These are phyloP conservation scores for Boletus tomentosulus DNA, from an alignment of 768 basidiomycete genomes.

Conservation along the genomic window DNA sequence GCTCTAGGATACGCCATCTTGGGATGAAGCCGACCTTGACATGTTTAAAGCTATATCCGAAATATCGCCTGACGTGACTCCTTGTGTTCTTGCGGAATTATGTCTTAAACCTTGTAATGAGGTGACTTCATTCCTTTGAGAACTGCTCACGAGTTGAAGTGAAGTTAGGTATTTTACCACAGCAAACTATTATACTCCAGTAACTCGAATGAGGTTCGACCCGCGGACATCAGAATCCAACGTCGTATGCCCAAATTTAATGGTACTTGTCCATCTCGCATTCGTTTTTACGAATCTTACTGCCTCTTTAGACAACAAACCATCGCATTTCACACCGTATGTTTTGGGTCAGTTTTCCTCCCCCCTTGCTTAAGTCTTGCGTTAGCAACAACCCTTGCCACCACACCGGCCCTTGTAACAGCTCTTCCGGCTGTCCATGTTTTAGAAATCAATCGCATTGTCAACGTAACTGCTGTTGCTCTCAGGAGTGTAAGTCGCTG, in stretches of 20 bases:
- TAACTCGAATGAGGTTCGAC: not conserved
- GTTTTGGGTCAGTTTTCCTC: conserved; percentile 3
- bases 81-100: conserved; percentile 54
- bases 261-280: conserved; percentile 12
- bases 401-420: conserved; percentile 54
- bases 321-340: conserved; percentile 22
- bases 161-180: conserved; percentile 23
- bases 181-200: conserved; percentile 7
- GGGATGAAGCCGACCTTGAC: conserved; percentile 39
- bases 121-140: conserved; percentile 30
- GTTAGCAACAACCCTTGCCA: conserved; percentile 48
- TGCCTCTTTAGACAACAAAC: conserved; percentile 14
- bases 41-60: conserved; percentile 38
- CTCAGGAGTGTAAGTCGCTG: conserved; percentile 40
- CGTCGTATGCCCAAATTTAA: conserved; percentile 13
- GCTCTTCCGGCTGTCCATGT: conserved; percentile 44
- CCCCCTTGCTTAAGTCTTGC: not conserved
- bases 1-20: conserved; percentile 26
- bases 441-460: conserved; percentile 49
- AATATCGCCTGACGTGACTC: conserved; percentile 40
- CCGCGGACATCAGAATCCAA: conserved; percentile 3
- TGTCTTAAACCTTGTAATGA: conserved; percentile 59
- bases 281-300: conserved; percentile 4
- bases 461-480: conserved; percentile 52
- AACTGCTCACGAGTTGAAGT: conserved; percentile 1